Evolutionary conservation across 306 rosid species (phyloP), one percentile per base, ranked within the genome.

Genomic region (Trifolium subterraneum): DNA sequence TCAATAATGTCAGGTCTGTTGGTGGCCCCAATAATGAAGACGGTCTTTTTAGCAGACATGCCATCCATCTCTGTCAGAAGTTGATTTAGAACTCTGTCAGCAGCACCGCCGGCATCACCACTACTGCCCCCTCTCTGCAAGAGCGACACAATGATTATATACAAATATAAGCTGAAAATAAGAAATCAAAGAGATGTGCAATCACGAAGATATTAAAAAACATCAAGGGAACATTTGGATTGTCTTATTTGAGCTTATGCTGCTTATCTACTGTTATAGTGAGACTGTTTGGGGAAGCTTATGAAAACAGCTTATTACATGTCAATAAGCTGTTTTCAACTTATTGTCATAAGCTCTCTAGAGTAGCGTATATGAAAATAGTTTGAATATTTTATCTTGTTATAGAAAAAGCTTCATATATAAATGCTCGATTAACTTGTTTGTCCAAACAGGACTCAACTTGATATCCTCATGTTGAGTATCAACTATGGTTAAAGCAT

Each of bases 11-110:
- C 90, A 25, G 86, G 90, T 68, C 87, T 82, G 60, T 86, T 84
- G 18, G 90, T 86, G 47, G 87, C 90, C 70, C 90, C 90, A 38
- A 86, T 86, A 45, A 83, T 86, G 84, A 86, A 86, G 13, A 86
- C 81, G 1, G 87, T 86, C 81, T 84, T 86, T 44, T 86, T 84
- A 12, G 87, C 86, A 47, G 86, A 63, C 86, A 86, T 86, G 71
- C 86, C 90, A 69, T 83, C 90, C 86, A 86, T 86, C 79, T 86
- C 90, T 56, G 87, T 84, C 69, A 86, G 64, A 65, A 83, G 90
- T 73, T 86, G 87, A 65, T 86, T 86, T 29, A 83, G 76, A 81
- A 86, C 90, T 44, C 87, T 76, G 65, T 86, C 90, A 48, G 80
- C 90, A 41, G 87, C 84, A 75, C 88, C 84, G 38, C 90, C 90